Evolutionary conservation across 306 rosid species (phyloP).

Genomic region (Myrica gale): DNA sequence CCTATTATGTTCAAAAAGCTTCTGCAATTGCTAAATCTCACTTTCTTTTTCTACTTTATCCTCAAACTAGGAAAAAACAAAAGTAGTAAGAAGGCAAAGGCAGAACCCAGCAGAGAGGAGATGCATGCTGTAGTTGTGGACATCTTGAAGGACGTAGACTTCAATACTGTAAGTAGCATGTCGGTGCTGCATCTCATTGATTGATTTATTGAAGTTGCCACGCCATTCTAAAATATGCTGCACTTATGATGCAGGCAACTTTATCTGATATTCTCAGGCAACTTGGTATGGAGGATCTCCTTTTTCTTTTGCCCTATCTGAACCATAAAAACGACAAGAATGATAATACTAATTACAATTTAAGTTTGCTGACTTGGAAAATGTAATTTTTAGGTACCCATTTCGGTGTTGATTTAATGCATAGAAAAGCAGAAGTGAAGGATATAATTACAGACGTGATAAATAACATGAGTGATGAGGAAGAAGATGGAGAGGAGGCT

Average conservation of each 20-base stretch:
- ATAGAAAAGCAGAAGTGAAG: conserved; percentile 95
- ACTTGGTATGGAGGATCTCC: conserved; percentile 62
- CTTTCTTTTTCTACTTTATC: conserved; percentile 23
- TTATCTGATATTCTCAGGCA: conserved; percentile 91
- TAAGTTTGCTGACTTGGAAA: conserved; percentile 25
- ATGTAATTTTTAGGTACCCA: conserved; percentile 63
- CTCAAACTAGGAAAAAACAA: conserved; percentile 57
- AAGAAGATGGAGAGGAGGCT: conserved; percentile 71
- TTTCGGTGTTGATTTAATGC: conserved; percentile 91
- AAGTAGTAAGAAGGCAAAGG: conserved; percentile 76
- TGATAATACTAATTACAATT: not conserved
- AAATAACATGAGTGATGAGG: conserved; percentile 92
- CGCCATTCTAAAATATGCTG: conserved; percentile 12
- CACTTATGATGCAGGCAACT: conserved; percentile 69
- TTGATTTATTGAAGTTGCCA: conserved; percentile 11
- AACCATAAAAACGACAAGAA: not conserved
- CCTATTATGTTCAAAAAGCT: not conserved
- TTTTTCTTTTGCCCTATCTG: not conserved
- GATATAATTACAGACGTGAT: conserved; percentile 95
- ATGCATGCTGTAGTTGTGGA: conserved; percentile 85
- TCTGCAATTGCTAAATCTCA: conserved; percentile 7
- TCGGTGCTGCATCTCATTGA: not conserved
- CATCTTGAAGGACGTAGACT: conserved; percentile 90
- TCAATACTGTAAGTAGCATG: conserved; percentile 72
- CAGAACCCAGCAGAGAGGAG: conserved; percentile 72